Percentiles rank a stretch among this genome's conserved stretches.
Evolutionary conservation across 2,329 filamentous ascomycete species (phyloP).

Genomic region (Biscogniauxia marginata): DNA sequence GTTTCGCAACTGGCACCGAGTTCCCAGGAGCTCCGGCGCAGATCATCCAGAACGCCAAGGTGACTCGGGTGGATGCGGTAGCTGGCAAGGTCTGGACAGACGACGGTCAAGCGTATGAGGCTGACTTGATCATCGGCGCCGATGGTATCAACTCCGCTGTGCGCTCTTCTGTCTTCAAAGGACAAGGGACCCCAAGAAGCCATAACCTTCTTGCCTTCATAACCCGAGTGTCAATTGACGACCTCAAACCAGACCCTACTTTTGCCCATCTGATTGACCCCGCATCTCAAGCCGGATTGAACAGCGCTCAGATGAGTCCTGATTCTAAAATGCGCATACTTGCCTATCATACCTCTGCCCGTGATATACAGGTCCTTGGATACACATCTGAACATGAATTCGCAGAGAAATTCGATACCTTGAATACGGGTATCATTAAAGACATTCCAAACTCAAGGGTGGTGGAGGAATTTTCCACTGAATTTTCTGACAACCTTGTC

Average conservation of each 20-base stretch:
- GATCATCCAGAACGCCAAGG: slow-evolving; percentile 18
- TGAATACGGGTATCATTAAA: slow-evolving; percentile 20
- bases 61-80: slow-evolving; percentile 19
- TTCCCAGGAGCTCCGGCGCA: slow-evolving; percentile 16
- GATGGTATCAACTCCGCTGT: slow-evolving; percentile 25
- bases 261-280: slow-evolving; percentile 20
- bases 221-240: slow-evolving; percentile 15
- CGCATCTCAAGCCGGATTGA: slow-evolving; percentile 15
- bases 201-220: slow-evolving; percentile 18
- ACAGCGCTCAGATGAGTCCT: slow-evolving; percentile 10
- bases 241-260: slow-evolving; percentile 12
- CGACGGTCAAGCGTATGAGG: slow-evolving; percentile 18
- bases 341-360: slow-evolving; percentile 17
- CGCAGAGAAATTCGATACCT: slow-evolving; percentile 15
- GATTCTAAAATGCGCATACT: slow-evolving; percentile 18
- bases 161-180: slow-evolving; percentile 12
- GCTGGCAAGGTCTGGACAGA: slow-evolving; percentile 20
- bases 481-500: slow-evolving; percentile 14
- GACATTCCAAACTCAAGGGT: slow-evolving; percentile 15
- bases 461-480: slow-evolving; percentile 16
- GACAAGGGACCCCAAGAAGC: slow-evolving; percentile 8
- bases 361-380: slow-evolving; percentile 18
- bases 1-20: slow-evolving; percentile 16
- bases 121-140: slow-evolving; percentile 24
- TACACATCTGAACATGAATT: slow-evolving; percentile 23